Percentiles rank a stretch among this genome's conserved stretches.
Conservation (phyloP, 495 filamentous ascomycete genomes). For the Penicillium taxi region DNA sequence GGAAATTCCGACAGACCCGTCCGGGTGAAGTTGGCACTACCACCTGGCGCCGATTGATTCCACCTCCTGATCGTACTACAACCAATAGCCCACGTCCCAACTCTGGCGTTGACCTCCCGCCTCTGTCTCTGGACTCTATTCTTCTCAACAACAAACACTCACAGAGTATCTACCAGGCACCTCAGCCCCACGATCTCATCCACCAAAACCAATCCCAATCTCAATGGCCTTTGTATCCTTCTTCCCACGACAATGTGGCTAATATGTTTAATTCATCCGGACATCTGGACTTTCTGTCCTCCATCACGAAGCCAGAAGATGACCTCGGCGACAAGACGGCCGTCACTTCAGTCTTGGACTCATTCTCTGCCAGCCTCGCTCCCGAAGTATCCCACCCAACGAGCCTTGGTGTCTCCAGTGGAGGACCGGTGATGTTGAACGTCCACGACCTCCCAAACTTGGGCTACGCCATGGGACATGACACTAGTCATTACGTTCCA, state of each 20-base stretch:
- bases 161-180: slow-evolving; percentile 28
- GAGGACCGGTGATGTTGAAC: slow-evolving; percentile 31
- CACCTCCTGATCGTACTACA: slow-evolving; percentile 31
- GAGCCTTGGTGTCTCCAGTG: slow-evolving; percentile 23
- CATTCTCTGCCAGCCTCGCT: slow-evolving; percentile 28
- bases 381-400: slow-evolving; percentile 29
- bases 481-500: slow-evolving; percentile 30
- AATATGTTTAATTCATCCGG: slow-evolving; percentile 31
- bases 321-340: slow-evolving; percentile 33
- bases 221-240: slow-evolving; percentile 33
- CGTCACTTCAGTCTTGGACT: slow-evolving; percentile 35
- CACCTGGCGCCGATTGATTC: slow-evolving; percentile 44
- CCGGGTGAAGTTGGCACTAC: slow-evolving; percentile 41
- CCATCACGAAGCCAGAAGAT: slow-evolving; percentile 34
- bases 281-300: slow-evolving; percentile 30
- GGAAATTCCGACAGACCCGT: slow-evolving; percentile 45
- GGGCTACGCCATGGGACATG: slow-evolving; percentile 28
- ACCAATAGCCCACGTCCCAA: slow-evolving; percentile 32
- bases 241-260: slow-evolving; percentile 30
- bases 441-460: slow-evolving; percentile 32
- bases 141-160: slow-evolving; percentile 29
- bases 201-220: slow-evolving; percentile 26
- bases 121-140: slow-evolving; percentile 34
- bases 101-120: slow-evolving; percentile 33
- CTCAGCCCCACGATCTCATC: slow-evolving; percentile 28